A percentile compares a stretch with the other conserved stretches of the same genome.
phyloP scores from a whole-genome alignment of 495 filamentous ascomycete genomes.

The Hypoxylon subgilvum region DNA sequence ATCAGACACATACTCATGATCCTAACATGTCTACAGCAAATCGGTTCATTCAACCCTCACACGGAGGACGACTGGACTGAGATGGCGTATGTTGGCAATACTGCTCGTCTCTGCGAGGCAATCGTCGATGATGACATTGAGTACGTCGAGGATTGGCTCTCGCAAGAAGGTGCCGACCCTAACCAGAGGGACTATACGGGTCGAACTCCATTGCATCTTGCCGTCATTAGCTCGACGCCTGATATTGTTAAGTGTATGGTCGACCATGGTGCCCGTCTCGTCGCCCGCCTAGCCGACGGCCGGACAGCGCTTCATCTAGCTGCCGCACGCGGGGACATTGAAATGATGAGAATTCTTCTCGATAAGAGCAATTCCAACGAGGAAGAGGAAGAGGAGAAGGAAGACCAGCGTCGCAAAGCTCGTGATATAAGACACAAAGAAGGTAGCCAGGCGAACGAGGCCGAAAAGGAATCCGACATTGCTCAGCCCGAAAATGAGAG shows the following conservation, averaged over 20 bases:
- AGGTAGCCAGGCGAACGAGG: slow-evolving; percentile 1
- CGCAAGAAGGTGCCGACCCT: slow-evolving; percentile 63
- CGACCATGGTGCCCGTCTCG: slow-evolving; percentile 72
- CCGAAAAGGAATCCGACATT: slow-evolving; percentile 17
- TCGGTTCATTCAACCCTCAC: slow-evolving; percentile 76
- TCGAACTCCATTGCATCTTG: slow-evolving; percentile 78
- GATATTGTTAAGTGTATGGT: slow-evolving; percentile 74
- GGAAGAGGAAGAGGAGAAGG: slow-evolving; percentile 64
- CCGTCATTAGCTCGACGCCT: slow-evolving; percentile 67
- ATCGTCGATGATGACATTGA: slow-evolving; percentile 74
- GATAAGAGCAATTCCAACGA: slow-evolving; percentile 74
- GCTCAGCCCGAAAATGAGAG: slow-evolving; percentile 34
- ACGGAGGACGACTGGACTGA: slow-evolving; percentile 83
- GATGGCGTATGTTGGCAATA: slow-evolving; percentile 77
- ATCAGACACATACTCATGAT: background rate
- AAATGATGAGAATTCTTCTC: slow-evolving; percentile 73
- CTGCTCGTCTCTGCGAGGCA: slow-evolving; percentile 71
- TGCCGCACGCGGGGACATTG: slow-evolving; percentile 66
- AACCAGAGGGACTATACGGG: slow-evolving; percentile 79
- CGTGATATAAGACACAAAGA: slow-evolving; percentile 3
- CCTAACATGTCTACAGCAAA: slow-evolving; percentile 42
- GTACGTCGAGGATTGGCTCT: slow-evolving; percentile 70
- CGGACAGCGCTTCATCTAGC: slow-evolving; percentile 80
- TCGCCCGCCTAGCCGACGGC: slow-evolving; percentile 76
- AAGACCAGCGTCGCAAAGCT: slow-evolving; percentile 55